A percentile compares a stretch with the other conserved stretches of the same genome.
Conservation (phyloP, 164 flowering plant genomes). For the Hamamelis virginiana region DNA sequence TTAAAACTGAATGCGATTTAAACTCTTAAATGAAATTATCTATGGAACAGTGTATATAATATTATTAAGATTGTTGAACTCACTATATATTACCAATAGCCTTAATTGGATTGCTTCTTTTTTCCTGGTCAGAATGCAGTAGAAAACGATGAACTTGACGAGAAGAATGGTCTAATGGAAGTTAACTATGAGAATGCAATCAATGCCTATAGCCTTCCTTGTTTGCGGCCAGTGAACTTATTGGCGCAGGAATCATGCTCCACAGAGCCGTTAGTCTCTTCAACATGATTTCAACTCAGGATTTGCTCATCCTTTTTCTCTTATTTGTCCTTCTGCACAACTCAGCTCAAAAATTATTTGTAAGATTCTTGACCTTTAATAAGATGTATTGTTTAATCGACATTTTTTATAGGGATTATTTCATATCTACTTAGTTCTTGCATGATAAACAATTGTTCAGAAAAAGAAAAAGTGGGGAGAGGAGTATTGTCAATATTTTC, state of each 20-base stretch:
- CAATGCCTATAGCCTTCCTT: conserved; percentile 57
- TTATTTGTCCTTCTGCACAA: no score
- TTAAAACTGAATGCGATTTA: no score
- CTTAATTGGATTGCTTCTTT: background rate
- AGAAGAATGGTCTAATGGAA: conserved; percentile 37
- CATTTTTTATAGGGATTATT: no score
- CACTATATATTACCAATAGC: background rate
- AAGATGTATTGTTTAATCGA: no score
- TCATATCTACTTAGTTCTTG: no score
- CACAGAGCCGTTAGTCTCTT: conserved; percentile 35
- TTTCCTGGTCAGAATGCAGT: conserved; percentile 47
- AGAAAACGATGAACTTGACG: conserved; percentile 64
- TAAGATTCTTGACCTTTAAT: no score
- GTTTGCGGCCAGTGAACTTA: conserved; percentile 32
- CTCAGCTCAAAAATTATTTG: no score
- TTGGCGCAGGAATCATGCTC: conserved; percentile 28
- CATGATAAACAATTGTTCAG: no score
- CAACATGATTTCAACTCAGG: conserved; percentile 18
- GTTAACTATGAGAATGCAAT: conserved; percentile 32
- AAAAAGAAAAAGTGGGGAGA: no score
- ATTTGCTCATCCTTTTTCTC: no score
- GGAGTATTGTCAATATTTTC: no score
- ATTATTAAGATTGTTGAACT: background rate
- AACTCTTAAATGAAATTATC: background rate
- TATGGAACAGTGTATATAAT: background rate